phyloP scores from a whole-genome alignment of 495 filamentous ascomycete genomes.

The Xylaria bambusicola region DNA sequence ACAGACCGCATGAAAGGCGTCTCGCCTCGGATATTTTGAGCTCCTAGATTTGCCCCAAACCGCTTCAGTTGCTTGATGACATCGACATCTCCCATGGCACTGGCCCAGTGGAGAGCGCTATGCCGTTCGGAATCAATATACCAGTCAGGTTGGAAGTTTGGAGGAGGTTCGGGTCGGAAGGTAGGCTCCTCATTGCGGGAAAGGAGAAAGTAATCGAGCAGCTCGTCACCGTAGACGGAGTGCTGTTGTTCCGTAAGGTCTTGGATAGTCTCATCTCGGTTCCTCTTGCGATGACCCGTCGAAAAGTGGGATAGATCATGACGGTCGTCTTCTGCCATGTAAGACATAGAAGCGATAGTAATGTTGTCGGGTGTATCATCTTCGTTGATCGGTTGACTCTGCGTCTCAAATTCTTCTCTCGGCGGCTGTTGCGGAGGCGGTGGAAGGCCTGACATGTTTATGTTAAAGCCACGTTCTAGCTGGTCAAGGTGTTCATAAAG shows the following conservation, averaged over 20 bases:
- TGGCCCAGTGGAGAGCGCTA: constrained; percentile 93
- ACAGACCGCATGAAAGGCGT: constrained; percentile 94
- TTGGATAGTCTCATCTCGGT: constrained; percentile 68
- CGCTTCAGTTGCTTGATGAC: constrained; percentile 82
- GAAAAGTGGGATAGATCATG: constrained; percentile 66
- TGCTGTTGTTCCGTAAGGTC: constrained; percentile 76
- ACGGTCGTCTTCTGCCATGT: constrained; percentile 78
- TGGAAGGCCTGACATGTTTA: constrained; percentile 31
- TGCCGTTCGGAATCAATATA: constrained; percentile 86
- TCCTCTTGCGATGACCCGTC: constrained; percentile 73
- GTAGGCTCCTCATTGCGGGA: constrained; percentile 68
- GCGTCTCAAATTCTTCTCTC: constrained; percentile 49
- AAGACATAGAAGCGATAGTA: constrained; percentile 77
- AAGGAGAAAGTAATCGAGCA: constrained; percentile 93
- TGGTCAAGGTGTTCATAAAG: constrained; percentile 9
- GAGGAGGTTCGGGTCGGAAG: constrained; percentile 74
- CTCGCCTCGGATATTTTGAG: constrained; percentile 77
- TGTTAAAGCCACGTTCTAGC: constrained; percentile 8
- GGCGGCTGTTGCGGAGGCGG: constrained; percentile 25
- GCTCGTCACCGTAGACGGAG: constrained; percentile 83
- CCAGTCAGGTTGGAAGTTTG: constrained; percentile 82
- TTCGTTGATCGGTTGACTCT: constrained; percentile 64
- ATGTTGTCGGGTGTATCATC: constrained; percentile 81
- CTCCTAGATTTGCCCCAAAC: constrained; percentile 68
- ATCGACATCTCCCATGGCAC: constrained; percentile 94